Base-by-base conservation (phyloP, 2,329 filamentous ascomycete genomes). In the Neopestalotiopsis rosae region DNA sequence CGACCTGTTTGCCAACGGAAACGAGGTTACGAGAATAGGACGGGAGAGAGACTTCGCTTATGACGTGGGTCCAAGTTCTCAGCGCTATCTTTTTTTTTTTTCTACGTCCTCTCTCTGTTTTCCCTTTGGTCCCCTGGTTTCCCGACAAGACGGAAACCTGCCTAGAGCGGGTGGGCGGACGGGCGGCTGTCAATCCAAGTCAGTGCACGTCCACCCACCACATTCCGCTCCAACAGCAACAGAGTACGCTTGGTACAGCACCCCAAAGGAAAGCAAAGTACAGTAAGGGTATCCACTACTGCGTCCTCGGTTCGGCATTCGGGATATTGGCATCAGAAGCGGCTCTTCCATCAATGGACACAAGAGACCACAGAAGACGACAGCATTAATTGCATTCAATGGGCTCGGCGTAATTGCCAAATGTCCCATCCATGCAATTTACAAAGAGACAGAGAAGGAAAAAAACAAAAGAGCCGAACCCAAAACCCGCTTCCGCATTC, bases 271-370 rank as follows among this genome's bases (percentile, higher is more conserved):
- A 28, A 28, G 24, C 24, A 28, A 28, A 28, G 24, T 24, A 24
- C 24, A 24, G 24, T 28, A 28, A 28, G 0, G 24, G 24, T 28
- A 65, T 40, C 62, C 62, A 65, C 62, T 49, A 42, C 62, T 49
- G 20, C n/a, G 38, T 38, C 34, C 40, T 65, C 62, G 45, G 63
- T 57, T 66, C 63, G 63, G 63, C 49, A 57, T 66, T 66, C 49
- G 42, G 63, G 59, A 57, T 62, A 62, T 40, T 62, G 40, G 45
- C 45, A 52, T 20, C 17, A 52, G 14, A 52, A n/a, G 45, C 45
- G 45, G 45, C 45, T 52, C 45, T 24, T n/a, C 42, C 42, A 13
- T 52, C 17, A 20, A 20, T 20, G 45, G 20, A 20, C 45, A 52
- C 17, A n/a, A 24, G 20, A 24, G 45, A 52, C 14, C 5, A 49